Conservation (phyloP, 805 yeast species). For the Schizosaccharomyces cryophilus region DNA sequence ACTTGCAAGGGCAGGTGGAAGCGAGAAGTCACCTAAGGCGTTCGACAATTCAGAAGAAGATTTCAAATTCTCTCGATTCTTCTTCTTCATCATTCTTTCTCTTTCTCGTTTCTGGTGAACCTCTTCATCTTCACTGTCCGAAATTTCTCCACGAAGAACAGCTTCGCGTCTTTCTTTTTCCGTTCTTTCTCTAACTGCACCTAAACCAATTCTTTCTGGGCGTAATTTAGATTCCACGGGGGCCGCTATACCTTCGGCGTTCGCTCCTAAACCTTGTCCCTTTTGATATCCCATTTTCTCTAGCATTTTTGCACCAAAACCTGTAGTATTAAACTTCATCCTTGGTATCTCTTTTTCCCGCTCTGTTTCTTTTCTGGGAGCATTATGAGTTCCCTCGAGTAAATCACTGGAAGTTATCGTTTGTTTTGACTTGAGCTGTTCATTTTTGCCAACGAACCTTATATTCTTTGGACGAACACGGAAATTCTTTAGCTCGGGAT, state of each 20-base stretch:
- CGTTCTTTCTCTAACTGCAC: conserved; percentile 27
- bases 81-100: neutral
- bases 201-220: conserved; percentile 51
- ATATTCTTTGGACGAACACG: neutral
- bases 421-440: neutral
- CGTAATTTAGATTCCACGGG: conserved; percentile 53
- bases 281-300: conserved; percentile 66
- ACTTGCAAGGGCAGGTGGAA: neutral
- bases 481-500: neutral
- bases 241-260: conserved; percentile 46
- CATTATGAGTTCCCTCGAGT: neutral
- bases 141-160: conserved; percentile 7
- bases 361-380: neutral
- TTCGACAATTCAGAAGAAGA: conserved; percentile 9
- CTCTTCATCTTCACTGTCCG: conserved; percentile 6
- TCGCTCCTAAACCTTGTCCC: conserved; percentile 66
- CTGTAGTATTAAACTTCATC: conserved; percentile 14
- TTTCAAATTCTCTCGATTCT: conserved; percentile 3
- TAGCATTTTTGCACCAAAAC: conserved; percentile 62
- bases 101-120: conserved; percentile 5
- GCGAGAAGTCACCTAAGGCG: conserved; percentile 5
- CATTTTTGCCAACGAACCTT: neutral
- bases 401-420: neutral
- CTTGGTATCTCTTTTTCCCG: neutral
- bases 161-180: conserved; percentile 9